Conservation (phyloP, 2,329 filamentous ascomycete genomes). For the Cladosporium sp. region DNA sequence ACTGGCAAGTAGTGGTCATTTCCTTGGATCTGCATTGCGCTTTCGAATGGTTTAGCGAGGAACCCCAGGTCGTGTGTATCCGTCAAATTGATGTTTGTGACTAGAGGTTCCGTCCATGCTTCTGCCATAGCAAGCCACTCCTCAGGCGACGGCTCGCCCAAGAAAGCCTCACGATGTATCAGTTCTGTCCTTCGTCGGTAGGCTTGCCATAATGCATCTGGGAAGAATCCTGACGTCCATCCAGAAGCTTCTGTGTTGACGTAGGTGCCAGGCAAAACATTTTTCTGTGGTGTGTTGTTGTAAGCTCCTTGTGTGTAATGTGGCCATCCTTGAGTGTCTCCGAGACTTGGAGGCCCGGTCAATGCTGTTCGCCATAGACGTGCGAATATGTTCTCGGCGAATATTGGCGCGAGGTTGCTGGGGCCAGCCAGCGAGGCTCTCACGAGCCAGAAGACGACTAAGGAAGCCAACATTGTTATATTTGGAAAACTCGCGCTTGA, state of each 20-base stretch:
- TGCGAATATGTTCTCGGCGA: conserved; percentile 25
- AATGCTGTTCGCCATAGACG: conserved; percentile 25
- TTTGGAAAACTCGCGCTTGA: no score
- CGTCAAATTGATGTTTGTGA: conserved; percentile 24
- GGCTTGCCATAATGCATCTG: conserved; percentile 26
- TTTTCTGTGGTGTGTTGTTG: conserved; percentile 23
- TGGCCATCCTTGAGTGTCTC: conserved; percentile 24
- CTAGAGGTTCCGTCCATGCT: conserved; percentile 25
- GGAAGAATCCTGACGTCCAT: conserved; percentile 27
- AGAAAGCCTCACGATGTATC: background rate
- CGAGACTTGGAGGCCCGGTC: conserved; percentile 17
- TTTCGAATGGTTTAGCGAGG: conserved; percentile 26
- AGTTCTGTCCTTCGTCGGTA: conserved; percentile 20
- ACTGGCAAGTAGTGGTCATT: conserved; percentile 22
- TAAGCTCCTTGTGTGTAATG: conserved; percentile 25
- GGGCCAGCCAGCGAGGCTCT: background rate
- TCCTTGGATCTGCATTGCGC: conserved; percentile 22
- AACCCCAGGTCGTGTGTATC: conserved; percentile 27
- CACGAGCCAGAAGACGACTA: background rate
- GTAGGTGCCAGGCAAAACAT: conserved; percentile 22
- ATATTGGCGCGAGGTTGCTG: background rate
- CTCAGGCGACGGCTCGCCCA: conserved; percentile 12
- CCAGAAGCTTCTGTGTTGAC: conserved; percentile 22
- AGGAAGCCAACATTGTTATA: background rate
- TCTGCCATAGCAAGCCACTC: conserved; percentile 24